Percentiles rank a stretch among this genome's conserved stretches.
These are phyloP conservation scores for Ligustrum vulgare DNA, from an alignment of 257 asterid species.

Conservation along the genomic window DNA sequence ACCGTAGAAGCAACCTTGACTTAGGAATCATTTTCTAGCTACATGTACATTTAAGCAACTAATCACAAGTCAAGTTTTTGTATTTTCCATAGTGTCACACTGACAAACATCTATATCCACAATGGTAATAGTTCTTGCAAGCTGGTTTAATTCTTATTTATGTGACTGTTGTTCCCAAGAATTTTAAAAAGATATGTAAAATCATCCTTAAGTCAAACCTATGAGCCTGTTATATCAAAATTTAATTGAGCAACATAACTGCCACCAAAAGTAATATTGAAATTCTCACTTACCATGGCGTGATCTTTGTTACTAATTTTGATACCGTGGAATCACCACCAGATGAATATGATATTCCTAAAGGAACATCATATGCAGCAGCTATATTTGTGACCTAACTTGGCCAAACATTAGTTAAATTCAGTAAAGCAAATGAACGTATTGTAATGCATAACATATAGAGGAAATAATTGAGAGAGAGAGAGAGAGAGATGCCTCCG, in stretches of 20 bases:
- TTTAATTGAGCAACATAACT: conserved; percentile 10
- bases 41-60: conserved; percentile 13
- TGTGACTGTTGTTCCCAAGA: neutral
- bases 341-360: conserved; percentile 54
- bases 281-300: conserved; percentile 76
- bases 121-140: neutral
- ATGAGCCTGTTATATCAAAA: conserved; percentile 8
- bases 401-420: conserved; percentile 93
- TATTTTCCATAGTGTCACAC: conserved; percentile 1
- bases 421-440: conserved; percentile 51
- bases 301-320: conserved; percentile 81
- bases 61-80: neutral
- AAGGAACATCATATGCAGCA: conserved; percentile 58
- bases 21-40: conserved; percentile 24
- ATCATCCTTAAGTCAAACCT: conserved; percentile 13
- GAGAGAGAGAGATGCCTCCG: conserved; percentile 18
- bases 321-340: conserved; percentile 59
- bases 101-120: neutral
- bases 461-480: conserved; percentile 8
- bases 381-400: conserved; percentile 59
- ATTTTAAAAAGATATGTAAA: neutral
- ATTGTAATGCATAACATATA: neutral
- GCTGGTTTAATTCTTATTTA: neutral
- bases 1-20: conserved; percentile 30
- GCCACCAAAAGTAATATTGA: conserved; percentile 1